phyloP scores from a whole-genome alignment of 495 filamentous ascomycete species.

The Podospora sp. region DNA sequence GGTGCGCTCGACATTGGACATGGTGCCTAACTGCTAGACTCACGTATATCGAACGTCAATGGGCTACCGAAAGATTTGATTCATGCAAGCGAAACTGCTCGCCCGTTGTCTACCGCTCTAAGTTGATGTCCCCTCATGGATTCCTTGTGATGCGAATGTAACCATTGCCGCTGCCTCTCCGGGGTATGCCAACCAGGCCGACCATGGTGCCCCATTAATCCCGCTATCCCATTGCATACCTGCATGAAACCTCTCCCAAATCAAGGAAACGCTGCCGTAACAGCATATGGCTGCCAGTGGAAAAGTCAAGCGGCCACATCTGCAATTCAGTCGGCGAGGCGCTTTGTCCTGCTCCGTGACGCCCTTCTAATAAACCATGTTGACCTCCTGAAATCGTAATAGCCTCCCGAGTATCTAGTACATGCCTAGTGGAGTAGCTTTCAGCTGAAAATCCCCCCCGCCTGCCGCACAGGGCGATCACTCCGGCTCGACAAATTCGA shows the following conservation, averaged over 20 bases:
- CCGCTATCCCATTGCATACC: not conserved
- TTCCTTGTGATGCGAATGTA: not conserved
- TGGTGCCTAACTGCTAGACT: not conserved
- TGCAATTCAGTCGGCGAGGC: not conserved
- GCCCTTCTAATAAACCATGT: not conserved
- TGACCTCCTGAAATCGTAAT: not conserved
- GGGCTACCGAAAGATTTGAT: not conserved
- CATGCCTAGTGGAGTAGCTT: not conserved
- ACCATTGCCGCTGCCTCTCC: not conserved
- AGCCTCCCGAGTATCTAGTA: not conserved
- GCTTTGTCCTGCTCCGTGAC: not conserved
- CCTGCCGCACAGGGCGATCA: constrained; percentile 26
- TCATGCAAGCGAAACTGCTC: not conserved
- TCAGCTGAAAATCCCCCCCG: not conserved
- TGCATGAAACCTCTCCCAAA: not conserved
- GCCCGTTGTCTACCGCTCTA: not conserved
- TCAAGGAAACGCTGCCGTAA: not conserved
- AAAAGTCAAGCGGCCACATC: not conserved
- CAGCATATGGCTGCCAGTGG: not conserved
- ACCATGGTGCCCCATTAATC: not conserved
- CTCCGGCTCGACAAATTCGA: constrained; percentile 69
- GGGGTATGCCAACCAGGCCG: not conserved
- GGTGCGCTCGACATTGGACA: not conserved
- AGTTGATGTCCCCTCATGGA: not conserved
- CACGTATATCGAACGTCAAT: not conserved